Conservation (phyloP, 1,284 basidiomycete genomes). For the Cryptococcus sp. region DNA sequence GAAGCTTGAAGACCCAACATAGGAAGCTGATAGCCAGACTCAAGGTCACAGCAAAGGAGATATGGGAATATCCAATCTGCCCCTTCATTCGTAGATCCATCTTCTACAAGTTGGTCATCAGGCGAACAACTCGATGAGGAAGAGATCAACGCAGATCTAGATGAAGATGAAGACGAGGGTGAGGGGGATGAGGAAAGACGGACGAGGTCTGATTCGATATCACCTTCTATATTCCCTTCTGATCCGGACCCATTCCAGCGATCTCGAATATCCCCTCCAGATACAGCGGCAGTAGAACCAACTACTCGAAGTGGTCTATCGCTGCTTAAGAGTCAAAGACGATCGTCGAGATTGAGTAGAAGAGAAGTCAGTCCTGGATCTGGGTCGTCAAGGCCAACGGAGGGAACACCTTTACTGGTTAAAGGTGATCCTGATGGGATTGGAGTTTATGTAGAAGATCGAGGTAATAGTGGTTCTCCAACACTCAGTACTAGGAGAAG, state of each 20-base stretch:
- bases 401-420: background rate
- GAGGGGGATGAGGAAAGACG: background rate
- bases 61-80: slow-evolving; percentile 36
- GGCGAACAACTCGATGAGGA: slow-evolving; percentile 27
- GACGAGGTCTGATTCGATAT: background rate
- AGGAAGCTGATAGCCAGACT: slow-evolving; percentile 28
- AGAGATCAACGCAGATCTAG: background rate
- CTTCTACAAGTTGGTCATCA: slow-evolving; percentile 6
- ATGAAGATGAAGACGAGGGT: background rate
- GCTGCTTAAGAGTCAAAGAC: background rate
- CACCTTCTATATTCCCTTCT: background rate
- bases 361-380: background rate
- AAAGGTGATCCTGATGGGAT: background rate
- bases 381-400: background rate
- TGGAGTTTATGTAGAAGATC: background rate
- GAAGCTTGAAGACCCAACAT: background rate
- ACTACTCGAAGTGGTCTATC: background rate
- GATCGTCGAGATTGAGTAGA: too few species aligned
- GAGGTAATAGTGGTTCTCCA: background rate
- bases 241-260: background rate
- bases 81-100: slow-evolving; percentile 41
- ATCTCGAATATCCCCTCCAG: background rate
- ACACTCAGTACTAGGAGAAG: slow-evolving; percentile 2
- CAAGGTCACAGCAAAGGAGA: slow-evolving; percentile 44
- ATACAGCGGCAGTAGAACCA: background rate